phyloP scores from a whole-genome alignment of 805 yeast species.

The Spathaspora boniae region DNA sequence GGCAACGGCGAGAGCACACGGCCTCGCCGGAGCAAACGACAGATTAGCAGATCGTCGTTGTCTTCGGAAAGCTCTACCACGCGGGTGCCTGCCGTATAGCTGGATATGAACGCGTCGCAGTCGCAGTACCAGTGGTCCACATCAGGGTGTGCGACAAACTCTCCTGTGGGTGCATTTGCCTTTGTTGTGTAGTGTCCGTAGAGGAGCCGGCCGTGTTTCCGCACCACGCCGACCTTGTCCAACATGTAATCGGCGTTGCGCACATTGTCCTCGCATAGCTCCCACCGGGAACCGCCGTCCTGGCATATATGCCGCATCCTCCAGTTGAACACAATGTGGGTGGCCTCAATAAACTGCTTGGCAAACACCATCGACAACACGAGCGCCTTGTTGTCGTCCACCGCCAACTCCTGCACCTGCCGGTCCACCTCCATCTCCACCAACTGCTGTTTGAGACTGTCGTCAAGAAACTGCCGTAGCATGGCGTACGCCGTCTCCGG shows the following conservation, averaged over 20 bases:
- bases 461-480: slow-evolving; percentile 3
- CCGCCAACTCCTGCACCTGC: slow-evolving; percentile 1
- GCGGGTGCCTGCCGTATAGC: slow-evolving; percentile 3
- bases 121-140: slow-evolving; percentile 28
- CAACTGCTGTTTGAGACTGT: slow-evolving; percentile 2
- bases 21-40: neutral
- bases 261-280: too few species aligned
- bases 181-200: neutral
- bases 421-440: slow-evolving; percentile 3
- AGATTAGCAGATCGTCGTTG: neutral
- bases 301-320: neutral
- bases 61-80: neutral
- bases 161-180: neutral
- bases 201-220: slow-evolving; percentile 1
- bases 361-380: slow-evolving; percentile 19
- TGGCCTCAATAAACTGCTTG: slow-evolving; percentile 13
- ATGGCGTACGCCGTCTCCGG: slow-evolving; percentile 8
- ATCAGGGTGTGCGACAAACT: slow-evolving; percentile 13
- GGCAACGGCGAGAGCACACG: slow-evolving; percentile 15
- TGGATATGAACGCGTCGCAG: slow-evolving; percentile 21
- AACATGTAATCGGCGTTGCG: neutral
- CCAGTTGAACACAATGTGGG: slow-evolving; percentile 12
- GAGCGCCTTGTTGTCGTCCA: slow-evolving; percentile 16
- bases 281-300: neutral
- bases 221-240: neutral